phyloP scores from a whole-genome alignment of 1,284 basidiomycete species.

The Trichosporon sp. region DNA sequence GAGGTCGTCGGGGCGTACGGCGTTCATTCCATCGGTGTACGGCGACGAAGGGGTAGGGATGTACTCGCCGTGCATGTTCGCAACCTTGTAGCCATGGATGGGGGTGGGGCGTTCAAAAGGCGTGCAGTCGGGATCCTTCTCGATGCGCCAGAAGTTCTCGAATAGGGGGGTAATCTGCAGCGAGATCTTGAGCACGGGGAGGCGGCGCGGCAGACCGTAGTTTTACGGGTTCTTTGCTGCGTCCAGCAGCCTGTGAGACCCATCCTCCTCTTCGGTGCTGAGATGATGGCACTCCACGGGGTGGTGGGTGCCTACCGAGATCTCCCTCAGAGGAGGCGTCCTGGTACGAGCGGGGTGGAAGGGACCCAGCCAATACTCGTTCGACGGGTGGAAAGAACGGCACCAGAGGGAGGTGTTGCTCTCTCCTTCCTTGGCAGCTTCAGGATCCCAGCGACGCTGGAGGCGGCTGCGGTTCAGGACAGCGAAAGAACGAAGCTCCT shows the following conservation, averaged over 20 bases:
- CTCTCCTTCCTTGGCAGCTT: neutral
- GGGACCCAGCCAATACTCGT: neutral
- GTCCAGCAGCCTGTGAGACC: neutral
- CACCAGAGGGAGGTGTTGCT: neutral
- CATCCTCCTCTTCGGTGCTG: neutral
- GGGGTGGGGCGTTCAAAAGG: neutral
- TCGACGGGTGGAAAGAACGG: neutral
- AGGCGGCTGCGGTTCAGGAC: neutral
- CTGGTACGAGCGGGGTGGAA: neutral
- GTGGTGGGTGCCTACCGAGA: neutral
- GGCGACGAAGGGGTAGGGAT: neutral
- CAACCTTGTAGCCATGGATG: neutral
- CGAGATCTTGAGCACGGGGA: neutral
- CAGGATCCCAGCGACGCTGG: neutral
- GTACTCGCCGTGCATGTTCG: neutral
- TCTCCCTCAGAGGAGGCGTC: neutral
- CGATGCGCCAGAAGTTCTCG: conserved; percentile 3
- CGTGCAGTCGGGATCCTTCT: neutral
- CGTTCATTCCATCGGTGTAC: neutral
- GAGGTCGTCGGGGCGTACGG: neutral
- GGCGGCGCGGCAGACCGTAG: neutral
- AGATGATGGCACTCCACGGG: neutral
- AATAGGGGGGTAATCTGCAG: neutral
- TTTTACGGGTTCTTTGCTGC: neutral
- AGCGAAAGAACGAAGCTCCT: neutral